Conservation (phyloP, 192 early-diverging fungal species). For the Entomortierella beljakovae region DNA sequence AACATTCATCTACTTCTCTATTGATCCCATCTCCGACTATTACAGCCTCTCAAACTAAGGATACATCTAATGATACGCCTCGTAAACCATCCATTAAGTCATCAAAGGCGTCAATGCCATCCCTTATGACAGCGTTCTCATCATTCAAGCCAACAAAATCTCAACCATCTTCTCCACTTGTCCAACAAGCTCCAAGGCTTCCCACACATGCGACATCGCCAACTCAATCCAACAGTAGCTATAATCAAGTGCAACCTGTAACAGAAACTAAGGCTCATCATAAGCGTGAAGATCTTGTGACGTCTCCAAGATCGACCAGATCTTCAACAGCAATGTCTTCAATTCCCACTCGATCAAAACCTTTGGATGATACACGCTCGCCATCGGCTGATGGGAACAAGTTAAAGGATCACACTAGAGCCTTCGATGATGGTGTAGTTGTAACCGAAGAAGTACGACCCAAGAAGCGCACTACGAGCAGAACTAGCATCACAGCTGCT, state of each 20-base stretch:
- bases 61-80: slow-evolving; percentile 5
- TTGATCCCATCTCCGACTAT: slow-evolving; percentile 22
- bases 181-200: slow-evolving; percentile 3
- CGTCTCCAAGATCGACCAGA: slow-evolving; percentile 1
- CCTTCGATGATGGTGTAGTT: slow-evolving; percentile 41
- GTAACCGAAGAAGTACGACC: slow-evolving; percentile 33
- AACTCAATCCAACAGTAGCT: neutral
- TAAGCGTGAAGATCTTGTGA: slow-evolving; percentile 19
- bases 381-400: neutral
- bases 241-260: neutral
- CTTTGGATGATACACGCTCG: too few species aligned
- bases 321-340: slow-evolving; percentile 15
- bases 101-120: slow-evolving; percentile 52
- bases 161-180: slow-evolving; percentile 30
- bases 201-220: neutral
- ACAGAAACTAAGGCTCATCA: neutral
- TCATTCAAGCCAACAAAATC: slow-evolving; percentile 45
- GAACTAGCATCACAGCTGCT: slow-evolving; percentile 50
- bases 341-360: neutral
- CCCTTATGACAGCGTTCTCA: slow-evolving; percentile 50
- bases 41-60: neutral
- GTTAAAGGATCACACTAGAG: neutral
- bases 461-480: slow-evolving; percentile 49
- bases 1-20: slow-evolving; percentile 16
- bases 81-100: slow-evolving; percentile 50